Conservation (phyloP, 176 grass and related monocot species). For the Oropetium thomaeum region DNA sequence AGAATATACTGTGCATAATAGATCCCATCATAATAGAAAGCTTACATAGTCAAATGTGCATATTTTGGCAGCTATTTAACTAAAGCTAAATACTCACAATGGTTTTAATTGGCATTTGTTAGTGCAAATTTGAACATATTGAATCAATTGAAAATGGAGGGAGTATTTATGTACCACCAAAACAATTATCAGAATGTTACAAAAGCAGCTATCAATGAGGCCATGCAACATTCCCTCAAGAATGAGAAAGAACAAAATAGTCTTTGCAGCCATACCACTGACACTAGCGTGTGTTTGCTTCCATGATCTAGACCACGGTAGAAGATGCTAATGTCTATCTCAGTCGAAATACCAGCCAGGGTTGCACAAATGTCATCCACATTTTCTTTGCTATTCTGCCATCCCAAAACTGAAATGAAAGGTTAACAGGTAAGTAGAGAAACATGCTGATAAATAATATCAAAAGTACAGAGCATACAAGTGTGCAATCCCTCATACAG, state of each 20-base stretch:
- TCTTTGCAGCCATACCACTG: conserved; percentile 64
- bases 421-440: conserved; percentile 17
- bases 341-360: conserved; percentile 77
- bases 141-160: no score
- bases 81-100: not conserved
- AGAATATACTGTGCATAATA: not conserved
- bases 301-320: conserved; percentile 85
- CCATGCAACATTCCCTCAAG: conserved; percentile 1
- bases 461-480: conserved; percentile 8
- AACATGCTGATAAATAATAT: not conserved
- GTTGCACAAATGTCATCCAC: conserved; percentile 94
- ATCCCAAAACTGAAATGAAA: conserved; percentile 81
- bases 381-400: conserved; percentile 92
- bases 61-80: not conserved
- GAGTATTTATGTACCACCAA: not conserved
- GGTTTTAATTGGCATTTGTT: no score
- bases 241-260: conserved; percentile 12
- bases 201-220: conserved; percentile 11
- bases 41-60: not conserved
- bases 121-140: no score
- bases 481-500: not conserved
- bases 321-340: conserved; percentile 80
- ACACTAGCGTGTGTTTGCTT: conserved; percentile 77
- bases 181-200: conserved; percentile 17
- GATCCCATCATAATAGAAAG: not conserved